These are phyloP conservation scores for Pezicula radicicola DNA, from an alignment of 2,329 filamentous ascomycete species.

Conservation along the genomic window DNA sequence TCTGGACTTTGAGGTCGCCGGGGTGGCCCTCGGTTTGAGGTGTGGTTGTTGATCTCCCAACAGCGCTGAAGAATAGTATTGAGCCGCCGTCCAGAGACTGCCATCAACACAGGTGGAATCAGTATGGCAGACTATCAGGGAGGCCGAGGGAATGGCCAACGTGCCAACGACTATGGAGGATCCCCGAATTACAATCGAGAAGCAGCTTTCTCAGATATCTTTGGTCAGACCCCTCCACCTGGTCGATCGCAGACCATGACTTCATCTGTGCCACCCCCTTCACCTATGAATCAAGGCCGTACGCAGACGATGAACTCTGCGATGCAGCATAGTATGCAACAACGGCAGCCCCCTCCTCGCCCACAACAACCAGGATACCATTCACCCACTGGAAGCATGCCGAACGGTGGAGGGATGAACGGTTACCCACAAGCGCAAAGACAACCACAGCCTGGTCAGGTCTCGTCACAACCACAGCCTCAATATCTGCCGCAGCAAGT, in stretches of 20 bases:
- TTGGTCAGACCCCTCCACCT: conserved; percentile 79
- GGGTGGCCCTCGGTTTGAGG: conserved; percentile 23
- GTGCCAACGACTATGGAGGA: conserved; percentile 36
- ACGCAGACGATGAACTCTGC: conserved; percentile 69
- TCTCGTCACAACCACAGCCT: conserved; percentile 44
- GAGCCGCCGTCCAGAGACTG: conserved; percentile 3
- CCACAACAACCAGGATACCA: conserved; percentile 39
- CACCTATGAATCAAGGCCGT: conserved; percentile 59
- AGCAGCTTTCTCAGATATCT: conserved; percentile 94
- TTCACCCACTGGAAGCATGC: conserved; percentile 16
- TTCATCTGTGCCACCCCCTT: conserved; percentile 62
- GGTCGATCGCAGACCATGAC: conserved; percentile 96
- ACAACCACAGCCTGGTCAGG: conserved; percentile 24
- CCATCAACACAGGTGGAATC: conserved; percentile 8
- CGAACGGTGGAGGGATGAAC: conserved; percentile 34
- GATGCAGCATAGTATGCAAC: conserved; percentile 51
- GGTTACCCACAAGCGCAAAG: conserved; percentile 49
- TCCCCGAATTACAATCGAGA: conserved; percentile 71
- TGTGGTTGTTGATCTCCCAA: conserved; percentile 11
- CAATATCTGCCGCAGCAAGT: conserved; percentile 59
- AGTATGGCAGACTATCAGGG: conserved; percentile 59
- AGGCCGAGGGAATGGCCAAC: conserved; percentile 53
- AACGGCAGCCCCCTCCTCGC: conserved; percentile 59
- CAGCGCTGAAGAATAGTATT: conserved; percentile 4
- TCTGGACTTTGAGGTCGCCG: conserved; percentile 13